Evolutionary conservation across 1,139 yeast species (phyloP).

Genomic region (Hyphopichia fennica): DNA sequence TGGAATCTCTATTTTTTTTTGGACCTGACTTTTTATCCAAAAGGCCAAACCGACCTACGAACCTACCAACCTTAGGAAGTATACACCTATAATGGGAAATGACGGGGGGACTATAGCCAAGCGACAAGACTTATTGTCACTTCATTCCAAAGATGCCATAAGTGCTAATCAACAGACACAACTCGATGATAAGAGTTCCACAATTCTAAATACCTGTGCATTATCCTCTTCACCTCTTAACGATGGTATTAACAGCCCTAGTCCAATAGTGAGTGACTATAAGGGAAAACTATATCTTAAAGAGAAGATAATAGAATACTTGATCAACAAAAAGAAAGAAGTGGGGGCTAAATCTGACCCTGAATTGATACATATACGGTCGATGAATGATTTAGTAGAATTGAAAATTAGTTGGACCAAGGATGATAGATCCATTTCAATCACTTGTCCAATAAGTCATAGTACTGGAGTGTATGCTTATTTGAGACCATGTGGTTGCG

Average conservation of each 20-base stretch:
- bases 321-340: constrained; percentile 34
- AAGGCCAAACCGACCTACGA: too few species aligned
- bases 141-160: constrained; percentile 17
- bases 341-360: constrained; percentile 11
- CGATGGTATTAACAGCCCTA: constrained; percentile 9
- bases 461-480: constrained; percentile 27
- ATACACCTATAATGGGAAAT: constrained; percentile 34
- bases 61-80: too few species aligned
- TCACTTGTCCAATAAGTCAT: constrained; percentile 54
- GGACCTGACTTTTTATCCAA: too few species aligned
- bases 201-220: constrained; percentile 21
- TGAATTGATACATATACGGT: constrained; percentile 47
- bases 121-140: constrained; percentile 40
- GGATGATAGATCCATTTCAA: constrained; percentile 15
- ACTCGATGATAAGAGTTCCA: constrained; percentile 29
- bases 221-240: constrained; percentile 28
- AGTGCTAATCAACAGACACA: constrained; percentile 15
- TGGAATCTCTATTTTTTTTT: too few species aligned
- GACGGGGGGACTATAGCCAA: constrained; percentile 55
- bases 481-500: constrained; percentile 45
- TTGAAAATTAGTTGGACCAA: constrained; percentile 25
- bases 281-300: constrained; percentile 70
- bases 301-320: constrained; percentile 60
- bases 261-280: constrained; percentile 67
- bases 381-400: constrained; percentile 30